Conservation (phyloP, 495 filamentous ascomycete genomes). For the Talaromyces ruber region DNA sequence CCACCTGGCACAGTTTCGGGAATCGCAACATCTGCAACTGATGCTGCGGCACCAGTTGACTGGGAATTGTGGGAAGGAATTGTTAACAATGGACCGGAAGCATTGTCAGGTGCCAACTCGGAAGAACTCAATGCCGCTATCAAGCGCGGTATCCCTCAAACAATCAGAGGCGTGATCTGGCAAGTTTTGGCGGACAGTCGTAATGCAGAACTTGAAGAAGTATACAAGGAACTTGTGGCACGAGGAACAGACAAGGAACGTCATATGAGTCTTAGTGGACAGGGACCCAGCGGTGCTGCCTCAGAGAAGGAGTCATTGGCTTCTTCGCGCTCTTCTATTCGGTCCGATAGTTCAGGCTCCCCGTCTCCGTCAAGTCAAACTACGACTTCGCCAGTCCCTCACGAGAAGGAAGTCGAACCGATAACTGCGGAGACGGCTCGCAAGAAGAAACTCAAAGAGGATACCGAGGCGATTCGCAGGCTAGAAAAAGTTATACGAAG, state of each 20-base stretch:
- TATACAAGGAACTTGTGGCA: slow-evolving; percentile 74
- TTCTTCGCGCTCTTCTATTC: slow-evolving; percentile 74
- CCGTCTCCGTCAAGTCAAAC: slow-evolving; percentile 52
- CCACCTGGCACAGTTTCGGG: slow-evolving; percentile 80
- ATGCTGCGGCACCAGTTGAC: slow-evolving; percentile 64
- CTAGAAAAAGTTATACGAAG: slow-evolving; percentile 86
- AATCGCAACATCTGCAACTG: slow-evolving; percentile 55
- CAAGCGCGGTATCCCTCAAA: slow-evolving; percentile 85
- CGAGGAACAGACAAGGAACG: slow-evolving; percentile 76
- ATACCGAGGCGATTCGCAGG: slow-evolving; percentile 59
- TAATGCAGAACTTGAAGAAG: slow-evolving; percentile 77
- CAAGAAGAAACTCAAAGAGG: slow-evolving; percentile 69
- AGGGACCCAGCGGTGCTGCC: slow-evolving; percentile 24
- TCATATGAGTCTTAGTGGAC: slow-evolving; percentile 38
- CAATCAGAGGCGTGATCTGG: slow-evolving; percentile 95
- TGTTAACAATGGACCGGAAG: slow-evolving; percentile 84
- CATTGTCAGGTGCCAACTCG: slow-evolving; percentile 72
- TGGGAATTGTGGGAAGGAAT: slow-evolving; percentile 98
- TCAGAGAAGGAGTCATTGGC: slow-evolving; percentile 43
- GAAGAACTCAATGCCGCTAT: slow-evolving; percentile 87
- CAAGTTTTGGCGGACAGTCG: slow-evolving; percentile 93
- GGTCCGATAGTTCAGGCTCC: slow-evolving; percentile 67
- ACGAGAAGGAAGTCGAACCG: slow-evolving; percentile 59
- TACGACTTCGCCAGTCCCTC: slow-evolving; percentile 46
- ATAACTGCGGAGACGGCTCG: slow-evolving; percentile 54